Percentiles rank a stretch among this genome's conserved stretches.
Evolutionary conservation across 2,329 filamentous ascomycete genomes (phyloP).

Genomic region (Xylaria sp.): DNA sequence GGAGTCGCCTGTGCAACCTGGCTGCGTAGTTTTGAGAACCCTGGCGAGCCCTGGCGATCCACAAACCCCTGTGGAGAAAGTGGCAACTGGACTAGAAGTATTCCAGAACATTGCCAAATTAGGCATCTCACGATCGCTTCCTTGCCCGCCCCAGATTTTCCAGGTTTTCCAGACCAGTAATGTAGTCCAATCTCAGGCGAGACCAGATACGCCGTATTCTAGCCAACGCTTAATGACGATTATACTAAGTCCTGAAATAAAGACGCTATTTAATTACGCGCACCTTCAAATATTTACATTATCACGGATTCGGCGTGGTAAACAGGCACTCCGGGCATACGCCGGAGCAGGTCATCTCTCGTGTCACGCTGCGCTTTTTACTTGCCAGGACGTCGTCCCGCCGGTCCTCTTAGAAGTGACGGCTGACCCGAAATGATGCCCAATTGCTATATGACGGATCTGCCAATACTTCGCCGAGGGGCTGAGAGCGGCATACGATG

Average conservation of each 20-base stretch:
- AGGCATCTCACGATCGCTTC: not conserved
- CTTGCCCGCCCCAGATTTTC: too few relatives aligned
- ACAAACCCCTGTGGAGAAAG: not conserved
- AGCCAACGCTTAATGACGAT: too few relatives aligned
- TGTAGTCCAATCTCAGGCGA: not conserved
- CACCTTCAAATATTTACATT: not conserved
- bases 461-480: too few relatives aligned
- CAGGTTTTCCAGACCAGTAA: too few relatives aligned
- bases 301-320: not conserved
- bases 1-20: not conserved
- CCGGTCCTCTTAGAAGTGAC: too few relatives aligned
- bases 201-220: constrained; percentile 19
- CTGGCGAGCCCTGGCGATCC: not conserved
- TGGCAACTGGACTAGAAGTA: not conserved
- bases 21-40: not conserved
- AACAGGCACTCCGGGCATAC: not conserved
- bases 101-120: constrained; percentile 26
- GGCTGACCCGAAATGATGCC: too few relatives aligned
- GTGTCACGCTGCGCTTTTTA: not conserved
- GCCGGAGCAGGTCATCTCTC: not conserved
- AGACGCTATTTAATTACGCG: too few relatives aligned
- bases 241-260: too few relatives aligned
- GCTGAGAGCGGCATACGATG: too few relatives aligned
- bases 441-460: too few relatives aligned
- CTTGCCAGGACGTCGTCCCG: too few relatives aligned